Evolutionary conservation across 202 grass and related monocot species (phyloP).

Genomic region (Schoenoplectus triqueter): DNA sequence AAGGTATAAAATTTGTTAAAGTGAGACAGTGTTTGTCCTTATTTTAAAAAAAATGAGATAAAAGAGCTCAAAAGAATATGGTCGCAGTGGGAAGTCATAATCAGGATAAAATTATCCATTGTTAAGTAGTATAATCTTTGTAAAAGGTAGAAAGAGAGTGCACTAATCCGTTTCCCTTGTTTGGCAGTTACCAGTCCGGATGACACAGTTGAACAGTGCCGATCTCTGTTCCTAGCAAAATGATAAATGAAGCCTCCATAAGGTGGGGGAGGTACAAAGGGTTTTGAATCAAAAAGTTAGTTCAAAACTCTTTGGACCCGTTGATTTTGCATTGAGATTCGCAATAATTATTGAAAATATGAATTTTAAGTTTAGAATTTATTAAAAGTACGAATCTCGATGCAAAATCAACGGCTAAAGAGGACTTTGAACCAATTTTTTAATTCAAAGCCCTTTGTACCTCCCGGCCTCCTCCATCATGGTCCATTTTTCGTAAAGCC

Average conservation of each 20-base stretch:
- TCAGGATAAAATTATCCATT: not conserved
- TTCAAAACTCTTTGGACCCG: no score
- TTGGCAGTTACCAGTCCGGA: conserved; percentile 81
- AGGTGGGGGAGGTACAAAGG: no score
- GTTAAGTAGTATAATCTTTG: not conserved
- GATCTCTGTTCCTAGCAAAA: conserved; percentile 73
- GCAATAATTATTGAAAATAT: no score
- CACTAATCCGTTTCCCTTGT: conserved; percentile 13
- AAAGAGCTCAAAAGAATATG: not conserved
- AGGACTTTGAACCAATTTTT: no score
- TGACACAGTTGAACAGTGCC: conserved; percentile 83
- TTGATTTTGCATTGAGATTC: no score
- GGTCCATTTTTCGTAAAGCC: conserved; percentile 1
- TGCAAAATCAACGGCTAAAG: no score
- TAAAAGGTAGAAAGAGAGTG: not conserved
- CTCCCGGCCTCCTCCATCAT: conserved; percentile 20
- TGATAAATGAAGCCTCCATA: conserved; percentile 37
- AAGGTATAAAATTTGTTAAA: not conserved
- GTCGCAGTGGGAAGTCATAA: not conserved
- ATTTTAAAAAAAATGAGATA: not conserved
- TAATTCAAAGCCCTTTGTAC: not conserved
- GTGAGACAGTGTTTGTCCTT: not conserved
- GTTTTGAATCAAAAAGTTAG: no score
- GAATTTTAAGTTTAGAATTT: no score
- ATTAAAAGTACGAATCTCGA: no score